phyloP scores from a whole-genome alignment of 176 grass and related monocot species.

The Ensete glaucum region DNA sequence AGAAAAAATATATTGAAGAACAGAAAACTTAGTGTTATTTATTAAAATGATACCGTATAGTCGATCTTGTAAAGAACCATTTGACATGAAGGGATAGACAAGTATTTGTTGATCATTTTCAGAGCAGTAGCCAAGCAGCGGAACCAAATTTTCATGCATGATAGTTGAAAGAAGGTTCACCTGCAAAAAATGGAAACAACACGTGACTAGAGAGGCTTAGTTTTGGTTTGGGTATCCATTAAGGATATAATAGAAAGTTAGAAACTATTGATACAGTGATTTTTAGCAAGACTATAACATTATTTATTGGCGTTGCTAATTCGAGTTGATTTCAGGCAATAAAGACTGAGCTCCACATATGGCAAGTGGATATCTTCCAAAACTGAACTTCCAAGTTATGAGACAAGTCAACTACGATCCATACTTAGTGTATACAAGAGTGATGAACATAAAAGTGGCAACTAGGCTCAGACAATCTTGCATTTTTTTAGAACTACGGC shows the following conservation, averaged over 20 bases:
- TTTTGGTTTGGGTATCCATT: constrained; percentile 10
- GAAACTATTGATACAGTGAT: neutral
- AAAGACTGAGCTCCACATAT: neutral
- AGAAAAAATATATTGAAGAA: neutral
- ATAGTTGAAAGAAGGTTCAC: constrained; percentile 58
- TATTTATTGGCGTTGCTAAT: neutral
- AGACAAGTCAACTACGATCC: neutral
- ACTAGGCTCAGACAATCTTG: neutral
- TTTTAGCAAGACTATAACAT: neutral
- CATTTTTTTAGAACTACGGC: neutral
- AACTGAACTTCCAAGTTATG: neutral
- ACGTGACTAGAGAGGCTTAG: constrained; percentile 16
- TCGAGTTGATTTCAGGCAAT: neutral
- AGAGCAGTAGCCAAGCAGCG: constrained; percentile 70
- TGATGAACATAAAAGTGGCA: neutral
- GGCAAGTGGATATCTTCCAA: neutral
- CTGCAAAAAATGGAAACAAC: constrained; percentile 28
- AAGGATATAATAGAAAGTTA: neutral
- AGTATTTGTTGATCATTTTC: constrained; percentile 84
- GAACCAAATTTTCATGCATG: constrained; percentile 58
- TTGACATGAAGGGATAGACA: constrained; percentile 76
- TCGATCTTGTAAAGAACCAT: constrained; percentile 67
- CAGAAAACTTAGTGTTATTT: neutral
- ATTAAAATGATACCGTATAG: constrained; percentile 43
- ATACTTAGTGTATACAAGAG: neutral